A percentile compares a stretch with the other conserved stretches of the same genome.
phyloP scores from a whole-genome alignment of 495 filamentous ascomycete genomes.

The Cladorrhinum samala region DNA sequence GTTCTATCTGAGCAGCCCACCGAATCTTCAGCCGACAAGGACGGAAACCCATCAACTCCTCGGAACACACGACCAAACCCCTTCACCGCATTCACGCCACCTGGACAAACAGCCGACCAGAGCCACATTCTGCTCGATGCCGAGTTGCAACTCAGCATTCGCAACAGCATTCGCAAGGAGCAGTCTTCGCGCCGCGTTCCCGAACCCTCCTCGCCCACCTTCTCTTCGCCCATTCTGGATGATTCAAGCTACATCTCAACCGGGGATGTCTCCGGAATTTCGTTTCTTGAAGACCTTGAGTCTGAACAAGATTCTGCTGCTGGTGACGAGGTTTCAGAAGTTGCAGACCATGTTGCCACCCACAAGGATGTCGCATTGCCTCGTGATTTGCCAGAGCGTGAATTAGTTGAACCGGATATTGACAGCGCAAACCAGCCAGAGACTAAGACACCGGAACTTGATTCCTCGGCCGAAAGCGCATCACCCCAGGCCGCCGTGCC shows the following conservation, averaged over 20 bases:
- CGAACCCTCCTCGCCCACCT: neutral
- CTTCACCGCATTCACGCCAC: neutral
- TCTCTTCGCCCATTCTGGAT: neutral
- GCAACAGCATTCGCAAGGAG: neutral
- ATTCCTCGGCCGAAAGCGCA: neutral
- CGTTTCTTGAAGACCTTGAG: neutral
- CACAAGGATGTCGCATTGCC: slow-evolving; percentile 10
- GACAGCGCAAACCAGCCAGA: neutral
- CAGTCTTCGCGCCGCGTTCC: neutral
- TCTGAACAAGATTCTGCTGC: neutral
- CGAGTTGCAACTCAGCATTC: neutral
- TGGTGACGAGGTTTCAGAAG: neutral
- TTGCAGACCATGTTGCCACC: slow-evolving; percentile 13
- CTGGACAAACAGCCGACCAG: neutral
- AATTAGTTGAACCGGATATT: neutral
- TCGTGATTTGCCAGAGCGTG: slow-evolving; percentile 15
- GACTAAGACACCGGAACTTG: too few relatives aligned
- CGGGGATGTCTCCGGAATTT: neutral
- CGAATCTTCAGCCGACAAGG: neutral
- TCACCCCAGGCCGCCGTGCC: neutral
- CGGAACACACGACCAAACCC: neutral
- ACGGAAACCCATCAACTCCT: neutral
- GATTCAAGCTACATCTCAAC: neutral
- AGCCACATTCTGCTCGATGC: neutral
- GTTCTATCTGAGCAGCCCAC: neutral